phyloP scores from a whole-genome alignment of 2,329 filamentous ascomycete species.

The Colletotrichum chrysophilum region DNA sequence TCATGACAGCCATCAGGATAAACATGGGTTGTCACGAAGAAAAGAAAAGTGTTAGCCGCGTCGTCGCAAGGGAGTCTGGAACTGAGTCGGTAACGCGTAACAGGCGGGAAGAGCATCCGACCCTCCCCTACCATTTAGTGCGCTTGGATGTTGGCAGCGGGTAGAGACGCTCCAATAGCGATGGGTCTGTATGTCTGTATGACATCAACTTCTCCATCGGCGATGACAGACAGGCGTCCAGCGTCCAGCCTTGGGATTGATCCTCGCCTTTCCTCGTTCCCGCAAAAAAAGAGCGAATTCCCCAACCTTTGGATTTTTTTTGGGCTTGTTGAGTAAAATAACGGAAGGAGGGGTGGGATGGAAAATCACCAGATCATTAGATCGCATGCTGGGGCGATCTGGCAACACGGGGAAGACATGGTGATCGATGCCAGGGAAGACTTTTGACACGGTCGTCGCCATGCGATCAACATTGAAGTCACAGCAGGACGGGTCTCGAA shows the following conservation, averaged over 20 bases:
- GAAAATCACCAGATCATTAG: background rate
- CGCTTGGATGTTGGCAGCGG: background rate
- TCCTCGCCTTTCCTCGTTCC: background rate
- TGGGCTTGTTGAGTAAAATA: background rate
- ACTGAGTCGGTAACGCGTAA: background rate
- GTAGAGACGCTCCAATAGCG: constrained; percentile 5
- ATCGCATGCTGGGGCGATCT: background rate
- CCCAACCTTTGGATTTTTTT: background rate
- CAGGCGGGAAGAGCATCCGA: background rate
- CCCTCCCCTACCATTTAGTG: background rate
- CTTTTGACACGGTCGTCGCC: background rate
- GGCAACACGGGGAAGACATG: background rate
- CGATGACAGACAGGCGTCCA: background rate
- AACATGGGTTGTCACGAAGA: background rate
- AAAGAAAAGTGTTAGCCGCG: background rate
- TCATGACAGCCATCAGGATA: background rate
- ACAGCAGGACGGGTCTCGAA: background rate
- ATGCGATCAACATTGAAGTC: background rate
- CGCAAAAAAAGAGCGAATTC: background rate
- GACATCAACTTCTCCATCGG: constrained; percentile 18
- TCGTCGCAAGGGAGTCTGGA: background rate
- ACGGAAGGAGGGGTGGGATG: background rate
- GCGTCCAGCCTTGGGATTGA: background rate
- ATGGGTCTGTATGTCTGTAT: background rate
- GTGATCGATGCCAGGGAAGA: background rate